A percentile compares a stretch with the other conserved stretches of the same genome.
These are phyloP conservation scores for Cladosporium phlei DNA, from an alignment of 2,329 filamentous ascomycete species.

Conservation along the genomic window DNA sequence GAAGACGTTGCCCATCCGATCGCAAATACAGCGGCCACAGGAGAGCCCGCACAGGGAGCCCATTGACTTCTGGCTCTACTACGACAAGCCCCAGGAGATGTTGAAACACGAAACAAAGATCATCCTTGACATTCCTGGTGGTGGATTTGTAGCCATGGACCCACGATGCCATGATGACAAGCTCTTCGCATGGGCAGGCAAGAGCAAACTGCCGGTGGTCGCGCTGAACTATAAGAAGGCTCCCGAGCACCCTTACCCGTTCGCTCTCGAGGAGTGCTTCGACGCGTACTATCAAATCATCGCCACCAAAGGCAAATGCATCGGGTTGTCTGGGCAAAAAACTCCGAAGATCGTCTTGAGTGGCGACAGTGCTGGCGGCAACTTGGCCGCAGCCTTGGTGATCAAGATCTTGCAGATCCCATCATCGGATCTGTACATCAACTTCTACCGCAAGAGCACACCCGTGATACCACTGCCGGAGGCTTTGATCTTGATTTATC, in stretches of 20 bases:
- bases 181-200: constrained; percentile 84
- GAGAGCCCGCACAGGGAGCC: constrained; percentile 79
- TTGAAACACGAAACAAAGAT: constrained; percentile 71
- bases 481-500: constrained; percentile 81
- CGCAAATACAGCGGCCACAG: constrained; percentile 76
- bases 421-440: constrained; percentile 5
- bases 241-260: constrained; percentile 78
- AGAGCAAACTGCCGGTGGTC: constrained; percentile 79
- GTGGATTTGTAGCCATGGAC: constrained; percentile 94
- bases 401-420: constrained; percentile 84
- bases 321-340: constrained; percentile 65
- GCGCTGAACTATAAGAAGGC: constrained; percentile 89
- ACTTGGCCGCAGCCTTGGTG: constrained; percentile 71
- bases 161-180: constrained; percentile 94
- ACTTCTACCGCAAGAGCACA: constrained; percentile 39
- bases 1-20: constrained; percentile 72
- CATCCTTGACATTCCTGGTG: constrained; percentile 85
- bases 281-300: constrained; percentile 76
- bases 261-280: constrained; percentile 81
- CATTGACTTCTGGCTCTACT: constrained; percentile 86
- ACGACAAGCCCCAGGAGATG: constrained; percentile 77
- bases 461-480: constrained; percentile 63
- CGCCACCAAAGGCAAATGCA: constrained; percentile 65
- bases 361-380: constrained; percentile 74
- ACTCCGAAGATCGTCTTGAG: constrained; percentile 66